Base-by-base conservation (phyloP, 495 filamentous ascomycete species). In the Mycothermus thermophilus region DNA sequence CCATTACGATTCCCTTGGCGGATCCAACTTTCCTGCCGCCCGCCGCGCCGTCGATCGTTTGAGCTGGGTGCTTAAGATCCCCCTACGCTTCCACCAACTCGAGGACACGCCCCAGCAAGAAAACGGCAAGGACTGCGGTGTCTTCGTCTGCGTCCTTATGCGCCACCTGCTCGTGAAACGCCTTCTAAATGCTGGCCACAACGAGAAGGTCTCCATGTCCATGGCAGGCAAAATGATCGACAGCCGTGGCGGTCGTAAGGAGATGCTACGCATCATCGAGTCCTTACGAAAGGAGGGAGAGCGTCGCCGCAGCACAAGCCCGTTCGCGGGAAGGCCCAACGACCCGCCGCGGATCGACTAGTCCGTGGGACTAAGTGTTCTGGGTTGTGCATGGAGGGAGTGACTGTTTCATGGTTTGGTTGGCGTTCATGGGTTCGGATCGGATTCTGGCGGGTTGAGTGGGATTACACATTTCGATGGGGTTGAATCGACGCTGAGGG, bases 61-160 rank as follows among this genome's bases (percentile, higher is more conserved):
- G 1, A 69, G 74, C 24, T 64, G 67, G 33, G 59, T 96, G 11
- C 64, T 99, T 1, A 71, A 74, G 22, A 59, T 67, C 26, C 55
- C 55, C 1, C 60, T 96, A 8, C 57, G 68, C 5, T 93, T 88
- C 48, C 60, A 77, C 38, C 70, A 87, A 58, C 61, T 99, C 18
- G 62, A 76, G 4, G 90, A 96, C 50, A 76, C 74, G 7, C 92
- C 90, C 2, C 79, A 93, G 43, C 92, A 99, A 56, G 81, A 85
- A 42, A 95, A 96, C 46, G 73, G 78, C 34, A 83, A 69, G 42
- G 92, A 96, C 59, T 99, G 92, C 51, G 92, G 92, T 10, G 85
- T 99, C 0, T 95, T 84, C 54, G 92, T 99, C 2, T 96, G 92
- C 54, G 71, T 94, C 44, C 69, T 80, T 36, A 99, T 96, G 87